Conservation (phyloP, 2,329 filamentous ascomycete genomes). For the Teratosphaeria epicoccoides region DNA sequence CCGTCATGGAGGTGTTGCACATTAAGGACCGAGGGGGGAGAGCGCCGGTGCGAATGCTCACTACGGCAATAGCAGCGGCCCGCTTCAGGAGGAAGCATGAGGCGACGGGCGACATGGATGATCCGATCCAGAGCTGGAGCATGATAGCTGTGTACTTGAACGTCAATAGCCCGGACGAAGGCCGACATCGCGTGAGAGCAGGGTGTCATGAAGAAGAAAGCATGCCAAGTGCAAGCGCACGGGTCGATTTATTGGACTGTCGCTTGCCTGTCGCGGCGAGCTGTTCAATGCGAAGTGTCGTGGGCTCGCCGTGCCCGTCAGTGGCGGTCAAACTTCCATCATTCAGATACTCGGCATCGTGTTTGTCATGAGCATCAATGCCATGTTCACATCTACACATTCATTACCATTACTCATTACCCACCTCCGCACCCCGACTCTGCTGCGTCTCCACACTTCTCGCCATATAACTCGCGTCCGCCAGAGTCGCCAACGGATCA, state of each 20-base stretch:
- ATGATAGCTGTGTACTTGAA: not conserved
- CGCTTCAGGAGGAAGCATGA: not conserved
- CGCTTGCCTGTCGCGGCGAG: too few species aligned
- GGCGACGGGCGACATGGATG: not conserved
- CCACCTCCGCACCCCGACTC: slow-evolving; percentile 29
- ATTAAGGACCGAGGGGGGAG: not conserved
- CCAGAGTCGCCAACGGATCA: slow-evolving; percentile 6
- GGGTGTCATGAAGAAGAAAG: not conserved
- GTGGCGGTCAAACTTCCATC: too few species aligned
- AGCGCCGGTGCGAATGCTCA: not conserved
- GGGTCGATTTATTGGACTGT: too few species aligned
- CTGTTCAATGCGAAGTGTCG: too few species aligned
- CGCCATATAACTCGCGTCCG: slow-evolving; percentile 17
- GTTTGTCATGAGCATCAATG: not conserved
- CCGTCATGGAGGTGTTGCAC: not conserved
- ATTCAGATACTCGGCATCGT: too few species aligned
- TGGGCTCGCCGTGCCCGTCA: too few species aligned
- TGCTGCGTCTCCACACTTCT: not conserved
- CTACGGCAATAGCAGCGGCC: not conserved
- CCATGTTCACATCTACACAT: not conserved
- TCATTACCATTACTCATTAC: not conserved
- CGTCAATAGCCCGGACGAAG: too few species aligned
- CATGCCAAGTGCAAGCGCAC: too few species aligned
- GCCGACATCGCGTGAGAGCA: not conserved
- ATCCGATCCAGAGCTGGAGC: not conserved